These are phyloP conservation scores for Buddleja alternifolia DNA, from an alignment of 257 asterid genomes.

Conservation along the genomic window DNA sequence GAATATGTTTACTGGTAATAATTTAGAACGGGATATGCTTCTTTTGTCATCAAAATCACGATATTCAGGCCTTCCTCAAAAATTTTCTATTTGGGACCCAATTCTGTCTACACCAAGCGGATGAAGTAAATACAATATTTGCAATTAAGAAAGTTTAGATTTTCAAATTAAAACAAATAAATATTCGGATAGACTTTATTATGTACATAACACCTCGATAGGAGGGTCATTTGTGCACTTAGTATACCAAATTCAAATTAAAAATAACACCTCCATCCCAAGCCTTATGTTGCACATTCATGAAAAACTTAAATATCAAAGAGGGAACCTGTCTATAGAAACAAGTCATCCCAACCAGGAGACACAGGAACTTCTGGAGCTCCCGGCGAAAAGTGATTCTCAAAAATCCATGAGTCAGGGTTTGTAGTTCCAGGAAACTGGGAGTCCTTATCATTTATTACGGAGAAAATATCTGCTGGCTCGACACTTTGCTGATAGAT, in stretches of 20 bases:
- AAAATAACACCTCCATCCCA: slow-evolving; percentile 4
- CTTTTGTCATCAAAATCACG: not conserved
- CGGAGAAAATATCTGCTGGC: too few relatives aligned
- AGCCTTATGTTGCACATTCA: slow-evolving; percentile 2
- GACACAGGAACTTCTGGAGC: too few relatives aligned
- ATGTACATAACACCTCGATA: slow-evolving; percentile 29
- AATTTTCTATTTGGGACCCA: not conserved
- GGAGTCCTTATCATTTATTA: too few relatives aligned
- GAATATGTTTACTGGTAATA: not conserved
- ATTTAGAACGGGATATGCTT: too few relatives aligned
- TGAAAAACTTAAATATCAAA: slow-evolving; percentile 39
- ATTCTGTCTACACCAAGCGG: not conserved
- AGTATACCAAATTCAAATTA: slow-evolving; percentile 12
- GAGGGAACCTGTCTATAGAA: slow-evolving; percentile 42
- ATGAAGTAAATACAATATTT: not conserved
- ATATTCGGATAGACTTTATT: slow-evolving; percentile 20
- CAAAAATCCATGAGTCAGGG: too few relatives aligned
- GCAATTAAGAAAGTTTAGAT: not conserved
- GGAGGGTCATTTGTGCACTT: slow-evolving; percentile 26
- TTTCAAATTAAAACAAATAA: not conserved
- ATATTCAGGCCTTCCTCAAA: not conserved
- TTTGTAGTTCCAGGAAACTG: too few relatives aligned
- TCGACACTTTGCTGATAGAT: too few relatives aligned
- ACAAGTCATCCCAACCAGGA: too few relatives aligned
- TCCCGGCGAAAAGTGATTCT: too few relatives aligned